Conservation (phyloP, 208 protist species). For the Acanthamoeba lugdunensis region DNA sequence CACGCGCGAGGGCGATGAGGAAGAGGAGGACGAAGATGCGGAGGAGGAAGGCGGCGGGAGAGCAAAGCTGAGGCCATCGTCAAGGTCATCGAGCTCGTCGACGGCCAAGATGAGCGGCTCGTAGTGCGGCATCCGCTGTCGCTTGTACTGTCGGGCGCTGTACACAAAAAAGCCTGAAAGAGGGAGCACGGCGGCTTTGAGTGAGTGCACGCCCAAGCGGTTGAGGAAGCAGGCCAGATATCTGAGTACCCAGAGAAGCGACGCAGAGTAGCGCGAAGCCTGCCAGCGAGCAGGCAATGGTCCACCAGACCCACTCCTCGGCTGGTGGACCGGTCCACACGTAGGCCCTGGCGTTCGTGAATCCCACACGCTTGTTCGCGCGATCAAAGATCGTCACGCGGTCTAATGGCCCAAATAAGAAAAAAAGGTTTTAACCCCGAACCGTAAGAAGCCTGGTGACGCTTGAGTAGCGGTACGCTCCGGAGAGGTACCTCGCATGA, state of each 20-base stretch:
- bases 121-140: slow-evolving; percentile 5
- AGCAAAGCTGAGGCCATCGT: neutral
- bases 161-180: neutral
- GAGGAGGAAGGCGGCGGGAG: neutral
- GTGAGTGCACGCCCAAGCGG: neutral
- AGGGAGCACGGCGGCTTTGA: neutral
- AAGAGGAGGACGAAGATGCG: neutral
- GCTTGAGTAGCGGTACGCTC: neutral
- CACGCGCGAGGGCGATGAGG: neutral
- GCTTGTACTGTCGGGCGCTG: slow-evolving; percentile 1
- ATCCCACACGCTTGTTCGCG: slow-evolving; percentile 41
- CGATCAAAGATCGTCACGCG: slow-evolving; percentile 37
- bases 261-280: neutral
- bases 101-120: neutral
- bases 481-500: slow-evolving; percentile 25
- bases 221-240: neutral
- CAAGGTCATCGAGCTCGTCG: neutral
- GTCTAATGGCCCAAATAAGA: neutral
- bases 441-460: neutral
- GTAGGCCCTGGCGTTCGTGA: slow-evolving; percentile 40
- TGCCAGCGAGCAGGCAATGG: neutral
- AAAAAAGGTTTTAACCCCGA: neutral
- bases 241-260: neutral
- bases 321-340: neutral
- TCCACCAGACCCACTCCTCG: slow-evolving; percentile 3